These are phyloP conservation scores for Xerocomellus dryophilus DNA, from an alignment of 768 basidiomycete genomes.

Conservation along the genomic window DNA sequence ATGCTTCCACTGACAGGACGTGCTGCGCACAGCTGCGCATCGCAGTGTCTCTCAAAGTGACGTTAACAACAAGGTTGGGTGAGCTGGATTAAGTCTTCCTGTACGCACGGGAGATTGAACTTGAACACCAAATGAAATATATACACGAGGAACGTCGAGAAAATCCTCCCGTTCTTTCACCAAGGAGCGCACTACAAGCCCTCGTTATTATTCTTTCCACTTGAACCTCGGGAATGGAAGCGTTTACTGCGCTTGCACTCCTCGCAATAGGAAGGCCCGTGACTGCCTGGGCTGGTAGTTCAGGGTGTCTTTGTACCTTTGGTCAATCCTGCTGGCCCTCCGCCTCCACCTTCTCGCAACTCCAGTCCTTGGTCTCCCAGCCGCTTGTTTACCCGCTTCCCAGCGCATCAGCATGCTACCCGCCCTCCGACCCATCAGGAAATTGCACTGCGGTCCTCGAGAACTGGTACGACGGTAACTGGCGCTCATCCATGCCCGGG, in stretches of 20 bases:
- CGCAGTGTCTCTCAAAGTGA: no score
- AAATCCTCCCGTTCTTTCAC: no score
- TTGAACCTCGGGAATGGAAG: background rate
- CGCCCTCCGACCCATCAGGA: slow-evolving; percentile 25
- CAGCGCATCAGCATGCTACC: slow-evolving; percentile 20
- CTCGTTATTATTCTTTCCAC: background rate
- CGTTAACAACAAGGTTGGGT: no score
- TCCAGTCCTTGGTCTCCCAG: slow-evolving; percentile 16
- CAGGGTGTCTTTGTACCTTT: slow-evolving; percentile 18
- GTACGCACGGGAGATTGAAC: no score
- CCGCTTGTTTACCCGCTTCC: slow-evolving; percentile 16
- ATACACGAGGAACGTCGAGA: no score
- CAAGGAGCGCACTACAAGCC: no score
- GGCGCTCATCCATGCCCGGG: slow-evolving; percentile 42
- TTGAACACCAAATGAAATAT: no score
- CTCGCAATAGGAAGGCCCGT: background rate
- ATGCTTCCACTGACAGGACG: no score
- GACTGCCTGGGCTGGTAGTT: background rate
- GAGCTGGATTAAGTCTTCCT: no score
- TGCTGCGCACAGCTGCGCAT: no score
- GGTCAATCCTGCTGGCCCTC: slow-evolving; percentile 20
- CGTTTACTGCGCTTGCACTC: background rate
- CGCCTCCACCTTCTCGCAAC: slow-evolving; percentile 10
- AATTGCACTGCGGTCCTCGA: slow-evolving; percentile 36
- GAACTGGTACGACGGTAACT: slow-evolving; percentile 34